A percentile compares a stretch with the other conserved stretches of the same genome.
These are phyloP conservation scores for Penicillium coffeae DNA, from an alignment of 495 filamentous ascomycete species.

Conservation along the genomic window DNA sequence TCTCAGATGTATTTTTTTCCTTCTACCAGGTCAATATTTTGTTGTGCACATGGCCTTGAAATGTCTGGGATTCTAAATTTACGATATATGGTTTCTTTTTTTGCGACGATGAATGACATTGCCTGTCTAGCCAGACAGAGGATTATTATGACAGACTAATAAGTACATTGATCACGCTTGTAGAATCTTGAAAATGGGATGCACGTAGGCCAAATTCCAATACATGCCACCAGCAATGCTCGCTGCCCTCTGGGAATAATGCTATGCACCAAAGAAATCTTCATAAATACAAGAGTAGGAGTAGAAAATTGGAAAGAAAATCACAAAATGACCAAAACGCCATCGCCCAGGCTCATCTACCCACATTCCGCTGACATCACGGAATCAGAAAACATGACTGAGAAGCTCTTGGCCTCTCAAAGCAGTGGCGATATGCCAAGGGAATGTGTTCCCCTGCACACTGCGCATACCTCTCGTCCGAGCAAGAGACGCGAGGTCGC, in stretches of 20 bases:
- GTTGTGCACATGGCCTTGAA: slow-evolving; percentile 5
- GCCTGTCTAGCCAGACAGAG: neutral
- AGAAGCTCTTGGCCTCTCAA: slow-evolving; percentile 55
- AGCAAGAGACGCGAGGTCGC: slow-evolving; percentile 70
- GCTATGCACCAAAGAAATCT: slow-evolving; percentile 11
- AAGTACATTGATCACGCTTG: neutral
- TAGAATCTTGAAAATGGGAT: neutral
- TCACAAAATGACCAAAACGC: slow-evolving; percentile 15
- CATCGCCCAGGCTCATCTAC: slow-evolving; percentile 1
- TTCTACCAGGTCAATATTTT: neutral
- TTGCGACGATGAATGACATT: neutral
- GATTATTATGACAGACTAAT: neutral
- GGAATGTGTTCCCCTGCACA: slow-evolving; percentile 59
- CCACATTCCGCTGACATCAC: slow-evolving; percentile 3
- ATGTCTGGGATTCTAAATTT: neutral
- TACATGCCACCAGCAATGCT: slow-evolving; percentile 16
- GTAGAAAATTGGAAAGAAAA: slow-evolving; percentile 9
- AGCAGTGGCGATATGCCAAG: slow-evolving; percentile 84
- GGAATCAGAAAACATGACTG: slow-evolving; percentile 41
- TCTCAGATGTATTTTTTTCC: neutral
- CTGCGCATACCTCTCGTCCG: slow-evolving; percentile 63
- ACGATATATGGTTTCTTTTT: slow-evolving; percentile 7
- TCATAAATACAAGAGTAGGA: neutral
- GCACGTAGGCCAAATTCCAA: slow-evolving; percentile 10
- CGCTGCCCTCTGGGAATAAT: slow-evolving; percentile 5